Percentiles rank a stretch among this genome's conserved stretches.
phyloP scores from a whole-genome alignment of 1,284 basidiomycete species.

The Heterobasidion parviporum region DNA sequence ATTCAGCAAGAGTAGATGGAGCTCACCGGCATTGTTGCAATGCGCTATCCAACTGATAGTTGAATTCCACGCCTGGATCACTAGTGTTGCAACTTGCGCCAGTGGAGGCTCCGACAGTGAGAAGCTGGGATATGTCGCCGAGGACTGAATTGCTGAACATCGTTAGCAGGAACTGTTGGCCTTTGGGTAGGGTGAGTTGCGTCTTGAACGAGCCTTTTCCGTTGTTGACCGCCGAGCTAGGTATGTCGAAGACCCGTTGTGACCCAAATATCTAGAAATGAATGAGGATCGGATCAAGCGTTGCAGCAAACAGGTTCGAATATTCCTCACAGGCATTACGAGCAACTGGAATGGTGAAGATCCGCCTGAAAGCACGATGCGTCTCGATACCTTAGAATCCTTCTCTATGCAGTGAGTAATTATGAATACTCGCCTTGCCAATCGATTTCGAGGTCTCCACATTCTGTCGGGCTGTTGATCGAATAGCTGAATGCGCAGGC shows the following conservation, averaged over 20 bases:
- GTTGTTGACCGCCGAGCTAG: slow-evolving; percentile 43
- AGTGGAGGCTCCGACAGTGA: slow-evolving; percentile 39
- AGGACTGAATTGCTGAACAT: slow-evolving; percentile 52
- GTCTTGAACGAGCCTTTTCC: slow-evolving; percentile 45
- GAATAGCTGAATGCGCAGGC: slow-evolving; percentile 46
- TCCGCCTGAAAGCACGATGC: slow-evolving; percentile 38
- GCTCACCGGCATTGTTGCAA: slow-evolving; percentile 58
- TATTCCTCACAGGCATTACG: slow-evolving; percentile 45
- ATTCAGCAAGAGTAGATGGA: neutral
- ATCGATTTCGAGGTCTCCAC: slow-evolving; percentile 47
- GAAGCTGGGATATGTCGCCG: slow-evolving; percentile 1
- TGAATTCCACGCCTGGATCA: slow-evolving; percentile 35
- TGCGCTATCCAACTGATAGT: slow-evolving; percentile 41
- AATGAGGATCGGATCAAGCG: neutral
- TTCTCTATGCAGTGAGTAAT: neutral
- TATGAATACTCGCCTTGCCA: slow-evolving; percentile 48
- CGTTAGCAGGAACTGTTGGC: slow-evolving; percentile 39
- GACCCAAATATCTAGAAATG: slow-evolving; percentile 37
- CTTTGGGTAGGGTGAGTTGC: slow-evolving; percentile 33
- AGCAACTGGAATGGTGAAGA: slow-evolving; percentile 50
- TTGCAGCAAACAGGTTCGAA: neutral
- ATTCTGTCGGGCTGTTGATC: slow-evolving; percentile 42
- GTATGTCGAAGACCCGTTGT: slow-evolving; percentile 48
- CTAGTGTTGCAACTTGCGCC: slow-evolving; percentile 47
- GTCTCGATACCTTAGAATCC: neutral